Percentiles rank a stretch among this genome's conserved stretches.
phyloP scores from a whole-genome alignment of 441 rosid species.

The Pelargonium myrrhifolium region DNA sequence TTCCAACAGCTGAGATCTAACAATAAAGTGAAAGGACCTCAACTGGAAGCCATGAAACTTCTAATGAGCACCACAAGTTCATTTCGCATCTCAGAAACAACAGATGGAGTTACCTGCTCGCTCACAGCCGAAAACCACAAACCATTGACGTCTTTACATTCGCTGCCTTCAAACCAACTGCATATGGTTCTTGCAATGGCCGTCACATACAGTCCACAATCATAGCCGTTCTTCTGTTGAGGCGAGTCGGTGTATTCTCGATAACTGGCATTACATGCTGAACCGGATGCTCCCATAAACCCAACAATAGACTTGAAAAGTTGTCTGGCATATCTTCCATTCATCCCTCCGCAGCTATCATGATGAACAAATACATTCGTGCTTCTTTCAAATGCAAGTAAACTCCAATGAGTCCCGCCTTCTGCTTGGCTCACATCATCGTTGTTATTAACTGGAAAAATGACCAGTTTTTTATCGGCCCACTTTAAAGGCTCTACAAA shows the following conservation, averaged over 20 bases:
- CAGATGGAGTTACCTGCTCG: constrained; percentile 42
- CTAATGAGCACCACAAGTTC: constrained; percentile 51
- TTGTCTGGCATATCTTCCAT: too few species aligned
- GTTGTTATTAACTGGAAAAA: constrained; percentile 73
- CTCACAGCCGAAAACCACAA: constrained; percentile 58
- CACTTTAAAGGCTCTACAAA: constrained; percentile 50
- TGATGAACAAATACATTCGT: constrained; percentile 66
- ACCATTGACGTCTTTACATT: constrained; percentile 23
- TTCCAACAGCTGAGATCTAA: background rate
- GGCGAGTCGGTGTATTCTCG: too few species aligned
- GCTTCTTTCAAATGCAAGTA: constrained; percentile 50
- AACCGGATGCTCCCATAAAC: too few species aligned
- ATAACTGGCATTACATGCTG: too few species aligned
- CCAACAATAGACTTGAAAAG: too few species aligned
- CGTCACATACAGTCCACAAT: too few species aligned
- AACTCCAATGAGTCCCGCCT: constrained; percentile 89
- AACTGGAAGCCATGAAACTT: constrained; percentile 34
- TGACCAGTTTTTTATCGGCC: constrained; percentile 40
- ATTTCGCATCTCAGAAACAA: constrained; percentile 36
- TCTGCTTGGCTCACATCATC: constrained; percentile 52
- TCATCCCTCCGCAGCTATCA: constrained; percentile 39
- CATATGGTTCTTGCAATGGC: constrained; percentile 42
- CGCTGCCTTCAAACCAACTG: constrained; percentile 36
- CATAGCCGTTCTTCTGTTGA: too few species aligned
- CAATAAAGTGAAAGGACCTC: background rate